Evolutionary conservation across 257 asterid species (phyloP).

Genomic region (Plantago ovata): DNA sequence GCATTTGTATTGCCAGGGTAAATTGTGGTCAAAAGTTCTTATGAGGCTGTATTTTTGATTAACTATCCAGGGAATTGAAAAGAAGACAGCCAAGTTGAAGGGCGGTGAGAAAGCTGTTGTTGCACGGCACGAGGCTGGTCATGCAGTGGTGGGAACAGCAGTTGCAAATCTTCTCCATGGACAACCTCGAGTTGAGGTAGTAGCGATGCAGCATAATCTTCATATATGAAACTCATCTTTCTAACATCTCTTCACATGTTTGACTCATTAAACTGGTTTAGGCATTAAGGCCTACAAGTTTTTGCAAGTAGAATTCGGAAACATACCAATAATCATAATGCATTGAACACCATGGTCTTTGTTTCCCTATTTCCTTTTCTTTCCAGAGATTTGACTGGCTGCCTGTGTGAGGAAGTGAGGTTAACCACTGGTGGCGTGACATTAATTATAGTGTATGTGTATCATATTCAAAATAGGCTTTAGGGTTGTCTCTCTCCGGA

Average conservation of each 20-base stretch:
- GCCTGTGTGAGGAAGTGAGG: too few species aligned
- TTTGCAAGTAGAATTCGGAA: too few species aligned
- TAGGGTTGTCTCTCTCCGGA: too few species aligned
- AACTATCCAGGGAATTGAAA: constrained; percentile 77
- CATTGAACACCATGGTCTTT: too few species aligned
- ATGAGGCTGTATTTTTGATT: constrained; percentile 14
- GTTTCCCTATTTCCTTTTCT: too few species aligned
- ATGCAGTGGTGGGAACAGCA: constrained; percentile 98
- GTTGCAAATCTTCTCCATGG: constrained; percentile 95
- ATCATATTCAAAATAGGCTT: too few species aligned
- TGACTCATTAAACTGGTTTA: not conserved
- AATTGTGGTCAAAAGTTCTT: constrained; percentile 15
- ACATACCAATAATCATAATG: too few species aligned
- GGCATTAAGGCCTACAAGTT: too few species aligned
- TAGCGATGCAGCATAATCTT: constrained; percentile 8
- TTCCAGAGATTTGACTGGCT: too few species aligned
- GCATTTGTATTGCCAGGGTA: constrained; percentile 14
- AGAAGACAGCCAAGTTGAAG: constrained; percentile 87
- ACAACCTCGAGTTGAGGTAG: constrained; percentile 98
- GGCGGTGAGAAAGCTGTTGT: constrained; percentile 97
- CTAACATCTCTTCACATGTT: not conserved
- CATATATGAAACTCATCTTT: constrained; percentile 7
- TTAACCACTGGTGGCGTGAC: too few species aligned
- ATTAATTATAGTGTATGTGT: too few species aligned
- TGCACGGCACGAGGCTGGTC: constrained; percentile 99